Base-by-base conservation (phyloP, 176 grass and related monocot genomes). In the Avena sativa region DNA sequence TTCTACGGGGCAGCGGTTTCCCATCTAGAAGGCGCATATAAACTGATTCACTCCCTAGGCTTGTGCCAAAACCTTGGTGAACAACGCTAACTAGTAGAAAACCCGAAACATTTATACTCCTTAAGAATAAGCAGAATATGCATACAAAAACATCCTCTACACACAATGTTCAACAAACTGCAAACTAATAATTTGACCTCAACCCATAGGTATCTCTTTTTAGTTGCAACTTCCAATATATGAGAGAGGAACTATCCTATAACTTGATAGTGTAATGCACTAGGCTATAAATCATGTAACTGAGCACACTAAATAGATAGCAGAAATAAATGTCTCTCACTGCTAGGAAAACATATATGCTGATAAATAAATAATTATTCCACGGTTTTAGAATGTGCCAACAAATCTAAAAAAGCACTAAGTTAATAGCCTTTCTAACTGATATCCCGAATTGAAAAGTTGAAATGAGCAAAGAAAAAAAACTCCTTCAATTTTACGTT, bases 241-340 rank as follows among this genome's bases (percentile, higher is more conserved):
- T 28, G 40, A 72, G 17, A 71, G 14, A 57, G 12, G 17, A 3
- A 61, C 4, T 64, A 36, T 34, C 63, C 49, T 47, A 71, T 44
- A 79, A 79, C 62, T 57, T 79, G 75, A 79, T 69, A 62, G 12
- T 57, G n/a, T 44, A 86, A 28, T 78, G 14, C 52, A 77, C 60
- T 63, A 72, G 44, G 20, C 9, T 61, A 46, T 67, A 74, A 80
- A 74, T 74, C 12, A 8, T 9, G 53, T 51, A 50, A 63, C 44
- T 12, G 9, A 74, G 74, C 32, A 73, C 30, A 72, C 51, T 62
- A 26, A 46, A 4, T 28, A 48, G 28, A 84, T 19, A 50, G 49
- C 17, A 50, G 3, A 46, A 70, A 47, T 30, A 64, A 80, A 0
- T 8, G 20, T 48, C 23, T 17, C 2, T 30, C 40, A 23, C 61